Conservation (phyloP, 352 stramenopile species). For the Globisporangium irregulare region DNA sequence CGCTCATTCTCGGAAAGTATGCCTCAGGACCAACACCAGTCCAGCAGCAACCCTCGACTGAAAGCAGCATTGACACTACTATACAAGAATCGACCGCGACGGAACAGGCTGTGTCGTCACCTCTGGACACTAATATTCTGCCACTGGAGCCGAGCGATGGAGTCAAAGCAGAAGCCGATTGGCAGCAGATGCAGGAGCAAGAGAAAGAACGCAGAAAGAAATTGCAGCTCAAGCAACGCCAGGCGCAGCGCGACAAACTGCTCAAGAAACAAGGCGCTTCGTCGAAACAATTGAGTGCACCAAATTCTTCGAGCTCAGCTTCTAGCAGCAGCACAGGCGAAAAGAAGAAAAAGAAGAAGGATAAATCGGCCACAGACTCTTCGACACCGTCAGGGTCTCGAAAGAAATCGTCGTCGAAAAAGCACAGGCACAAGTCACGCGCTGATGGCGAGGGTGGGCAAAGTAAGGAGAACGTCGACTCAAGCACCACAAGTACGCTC, state of each 20-base stretch:
- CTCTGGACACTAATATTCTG: neutral
- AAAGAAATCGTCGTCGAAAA: conserved; percentile 27
- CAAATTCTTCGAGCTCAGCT: conserved; percentile 1
- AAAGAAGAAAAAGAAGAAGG: conserved; percentile 53
- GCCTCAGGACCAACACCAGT: neutral
- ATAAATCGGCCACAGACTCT: conserved; percentile 13
- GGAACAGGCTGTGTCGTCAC: neutral
- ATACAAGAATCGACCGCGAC: neutral
- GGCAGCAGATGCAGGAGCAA: conserved; percentile 69
- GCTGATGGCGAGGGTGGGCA: neutral
- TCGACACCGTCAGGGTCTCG: conserved; percentile 12
- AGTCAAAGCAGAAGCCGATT: conserved; percentile 49
- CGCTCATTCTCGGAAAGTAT: conserved; percentile 12
- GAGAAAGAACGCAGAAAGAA: conserved; percentile 72
- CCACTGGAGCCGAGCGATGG: conserved; percentile 11
- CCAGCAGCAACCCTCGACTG: neutral
- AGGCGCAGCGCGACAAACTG: conserved; percentile 75
- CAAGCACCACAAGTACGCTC: conserved; percentile 4
- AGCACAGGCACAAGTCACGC: conserved; percentile 17
- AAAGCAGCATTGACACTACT: neutral
- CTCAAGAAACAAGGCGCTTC: conserved; percentile 51
- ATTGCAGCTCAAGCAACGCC: conserved; percentile 66
- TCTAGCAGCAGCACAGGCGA: conserved; percentile 19
- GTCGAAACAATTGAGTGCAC: conserved; percentile 17
- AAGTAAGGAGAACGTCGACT: conserved; percentile 13